These are phyloP conservation scores for Bassia scoparia DNA, from an alignment of 148 eudicot genomes.

Conservation along the genomic window DNA sequence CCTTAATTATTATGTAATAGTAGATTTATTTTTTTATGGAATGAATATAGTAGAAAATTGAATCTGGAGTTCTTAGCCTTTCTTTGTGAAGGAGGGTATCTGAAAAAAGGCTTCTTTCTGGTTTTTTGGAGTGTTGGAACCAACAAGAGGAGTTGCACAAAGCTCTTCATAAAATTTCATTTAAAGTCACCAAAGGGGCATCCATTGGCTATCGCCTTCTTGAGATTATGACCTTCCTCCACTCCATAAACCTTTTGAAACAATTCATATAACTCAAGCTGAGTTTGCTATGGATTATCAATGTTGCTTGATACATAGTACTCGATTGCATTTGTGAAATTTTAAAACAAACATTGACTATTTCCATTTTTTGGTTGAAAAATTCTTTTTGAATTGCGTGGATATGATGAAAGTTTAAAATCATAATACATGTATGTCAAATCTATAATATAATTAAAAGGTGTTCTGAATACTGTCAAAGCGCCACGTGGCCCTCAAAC, in stretches of 20 bases:
- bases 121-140: not conserved
- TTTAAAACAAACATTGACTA: not conserved
- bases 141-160: not conserved
- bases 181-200: not conserved
- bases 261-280: not conserved
- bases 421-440: no score
- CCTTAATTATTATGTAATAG: no score
- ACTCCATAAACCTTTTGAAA: not conserved
- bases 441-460: no score
- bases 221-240: not conserved
- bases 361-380: no score
- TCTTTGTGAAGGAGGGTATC: not conserved
- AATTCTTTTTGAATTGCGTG: no score
- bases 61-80: not conserved
- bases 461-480: no score
- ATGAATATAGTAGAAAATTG: no score
- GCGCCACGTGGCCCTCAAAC: no score
- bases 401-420: no score
- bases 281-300: not conserved
- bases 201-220: not conserved
- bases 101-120: not conserved
- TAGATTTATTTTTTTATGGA: no score
- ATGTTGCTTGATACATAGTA: not conserved
- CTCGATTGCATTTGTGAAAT: not conserved
- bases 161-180: not conserved